Percentiles rank a stretch among this genome's conserved stretches.
Conservation (phyloP, 345 rosid genomes). For the Eucalyptus cloeziana region DNA sequence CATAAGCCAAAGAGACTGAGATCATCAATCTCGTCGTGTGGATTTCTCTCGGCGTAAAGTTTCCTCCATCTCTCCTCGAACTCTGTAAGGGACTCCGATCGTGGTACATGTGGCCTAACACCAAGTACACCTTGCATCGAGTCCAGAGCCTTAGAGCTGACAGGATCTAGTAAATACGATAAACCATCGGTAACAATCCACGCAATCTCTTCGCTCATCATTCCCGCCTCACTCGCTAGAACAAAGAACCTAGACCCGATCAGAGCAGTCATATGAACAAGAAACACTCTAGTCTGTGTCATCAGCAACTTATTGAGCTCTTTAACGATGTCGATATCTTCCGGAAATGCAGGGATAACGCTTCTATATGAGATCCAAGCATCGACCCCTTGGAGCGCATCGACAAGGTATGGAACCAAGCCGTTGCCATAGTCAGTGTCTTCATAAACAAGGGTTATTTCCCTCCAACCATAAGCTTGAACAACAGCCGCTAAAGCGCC, state of each 20-base stretch:
- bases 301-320: constrained; percentile 12
- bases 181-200: constrained; percentile 25
- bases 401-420: constrained; percentile 9
- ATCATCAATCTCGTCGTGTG: background rate
- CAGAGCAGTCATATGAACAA: constrained; percentile 17
- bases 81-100: background rate
- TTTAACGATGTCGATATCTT: background rate
- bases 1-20: background rate
- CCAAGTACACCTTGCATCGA: constrained; percentile 5
- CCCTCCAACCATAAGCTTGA: constrained; percentile 17
- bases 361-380: background rate
- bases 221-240: constrained; percentile 6
- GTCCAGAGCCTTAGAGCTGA: too few relatives aligned
- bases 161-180: background rate
- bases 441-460: constrained; percentile 12
- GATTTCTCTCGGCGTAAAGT: background rate
- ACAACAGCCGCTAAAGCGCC: constrained; percentile 8
- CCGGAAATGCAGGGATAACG: constrained; percentile 4
- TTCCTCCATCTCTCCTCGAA: background rate
- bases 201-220: constrained; percentile 16
- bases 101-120: background rate
- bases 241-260: constrained; percentile 14
- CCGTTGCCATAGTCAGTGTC: constrained; percentile 18
- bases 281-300: constrained; percentile 19
- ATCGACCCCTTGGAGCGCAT: constrained; percentile 8